These are phyloP conservation scores for Lentinula sp. DNA, from an alignment of 768 basidiomycete genomes.

Conservation along the genomic window DNA sequence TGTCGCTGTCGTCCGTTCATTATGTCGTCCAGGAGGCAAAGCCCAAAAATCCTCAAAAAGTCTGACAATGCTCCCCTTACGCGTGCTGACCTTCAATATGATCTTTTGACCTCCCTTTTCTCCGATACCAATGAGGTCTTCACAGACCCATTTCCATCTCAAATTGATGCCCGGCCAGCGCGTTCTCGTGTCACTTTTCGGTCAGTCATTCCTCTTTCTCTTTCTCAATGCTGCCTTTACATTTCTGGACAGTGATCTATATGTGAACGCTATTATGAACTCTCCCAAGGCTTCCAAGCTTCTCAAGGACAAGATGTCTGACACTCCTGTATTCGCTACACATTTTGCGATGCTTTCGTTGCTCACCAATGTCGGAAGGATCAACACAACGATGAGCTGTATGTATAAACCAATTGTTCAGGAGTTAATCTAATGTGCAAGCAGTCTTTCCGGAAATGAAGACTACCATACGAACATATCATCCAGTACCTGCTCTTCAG, in stretches of 20 bases:
- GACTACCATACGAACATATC: slow-evolving; percentile 70
- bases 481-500: slow-evolving; percentile 70
- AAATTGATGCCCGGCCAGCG: neutral
- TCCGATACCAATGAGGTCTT: slow-evolving; percentile 54
- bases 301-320: slow-evolving; percentile 66
- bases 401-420: slow-evolving; percentile 16
- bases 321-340: slow-evolving; percentile 48
- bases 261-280: slow-evolving; percentile 41
- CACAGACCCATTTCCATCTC: slow-evolving; percentile 29
- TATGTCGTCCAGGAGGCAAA: slow-evolving; percentile 31
- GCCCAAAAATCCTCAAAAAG: slow-evolving; percentile 43
- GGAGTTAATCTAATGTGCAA: neutral
- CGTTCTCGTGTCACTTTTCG: slow-evolving; percentile 5
- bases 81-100: slow-evolving; percentile 68
- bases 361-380: slow-evolving; percentile 71
- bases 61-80: slow-evolving; percentile 62
- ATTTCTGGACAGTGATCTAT: slow-evolving; percentile 35
- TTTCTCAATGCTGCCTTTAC: neutral
- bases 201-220: neutral
- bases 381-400: slow-evolving; percentile 85
- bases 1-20: slow-evolving; percentile 7
- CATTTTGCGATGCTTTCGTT: slow-evolving; percentile 74
- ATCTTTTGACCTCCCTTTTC: slow-evolving; percentile 76
- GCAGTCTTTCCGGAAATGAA: slow-evolving; percentile 78
- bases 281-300: slow-evolving; percentile 66